These are phyloP conservation scores for Verbascum thapsus DNA, from an alignment of 257 asterid species.

Conservation along the genomic window DNA sequence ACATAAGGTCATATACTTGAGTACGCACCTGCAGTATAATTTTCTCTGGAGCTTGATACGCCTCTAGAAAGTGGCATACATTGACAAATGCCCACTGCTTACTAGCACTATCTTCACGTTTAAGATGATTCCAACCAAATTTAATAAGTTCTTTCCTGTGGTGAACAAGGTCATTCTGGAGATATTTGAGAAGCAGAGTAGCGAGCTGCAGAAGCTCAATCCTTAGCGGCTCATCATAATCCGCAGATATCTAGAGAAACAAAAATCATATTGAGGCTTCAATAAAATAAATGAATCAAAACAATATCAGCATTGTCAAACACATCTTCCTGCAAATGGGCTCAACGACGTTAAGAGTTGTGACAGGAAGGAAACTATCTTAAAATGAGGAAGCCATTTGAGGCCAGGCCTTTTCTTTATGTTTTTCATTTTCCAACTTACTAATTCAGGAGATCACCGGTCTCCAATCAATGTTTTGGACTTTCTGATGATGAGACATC, in stretches of 20 bases:
- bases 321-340: not conserved
- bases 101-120: constrained; percentile 99
- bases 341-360: constrained; percentile 5
- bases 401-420: not conserved
- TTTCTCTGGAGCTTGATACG: constrained; percentile 99
- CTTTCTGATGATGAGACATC: constrained; percentile 14
- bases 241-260: constrained; percentile 69
- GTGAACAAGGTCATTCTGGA: constrained; percentile 94
- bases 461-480: not conserved
- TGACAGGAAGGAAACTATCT: constrained; percentile 16
- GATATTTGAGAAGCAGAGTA: constrained; percentile 94
- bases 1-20: constrained; percentile 14
- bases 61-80: constrained; percentile 99
- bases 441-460: not conserved
- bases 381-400: not conserved
- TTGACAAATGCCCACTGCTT: constrained; percentile 99
- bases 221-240: constrained; percentile 97
- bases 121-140: constrained; percentile 99
- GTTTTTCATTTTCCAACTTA: not conserved
- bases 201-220: constrained; percentile 99
- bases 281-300: constrained; percentile 18
- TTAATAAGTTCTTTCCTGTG: constrained; percentile 95
- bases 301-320: not conserved
- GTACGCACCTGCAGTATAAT: constrained; percentile 87
- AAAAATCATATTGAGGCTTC: constrained; percentile 19